These are phyloP conservation scores for Epichloe typhina DNA, from an alignment of 2,329 filamentous ascomycete genomes.

Conservation along the genomic window DNA sequence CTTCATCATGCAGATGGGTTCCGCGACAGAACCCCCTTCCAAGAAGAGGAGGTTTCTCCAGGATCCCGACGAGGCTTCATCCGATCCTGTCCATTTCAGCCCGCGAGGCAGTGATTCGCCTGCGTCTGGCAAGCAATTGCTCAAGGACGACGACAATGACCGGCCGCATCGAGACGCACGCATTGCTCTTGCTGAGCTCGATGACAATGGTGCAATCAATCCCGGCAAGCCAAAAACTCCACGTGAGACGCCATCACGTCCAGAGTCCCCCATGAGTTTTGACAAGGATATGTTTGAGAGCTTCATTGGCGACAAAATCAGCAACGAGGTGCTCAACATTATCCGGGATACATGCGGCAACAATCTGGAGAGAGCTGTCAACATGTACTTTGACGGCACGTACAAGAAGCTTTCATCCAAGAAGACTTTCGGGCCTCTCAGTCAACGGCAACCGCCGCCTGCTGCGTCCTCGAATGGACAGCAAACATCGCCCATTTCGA, in stretches of 20 bases:
- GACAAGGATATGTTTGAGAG: conserved; percentile 44
- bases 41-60: conserved; percentile 31
- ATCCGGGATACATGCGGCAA: conserved; percentile 42
- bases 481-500: background rate
- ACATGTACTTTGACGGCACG: conserved; percentile 59
- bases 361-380: conserved; percentile 49
- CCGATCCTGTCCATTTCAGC: conserved; percentile 13
- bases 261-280: conserved; percentile 29
- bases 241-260: conserved; percentile 6
- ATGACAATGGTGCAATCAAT: conserved; percentile 4
- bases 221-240: conserved; percentile 5
- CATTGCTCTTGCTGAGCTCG: conserved; percentile 6
- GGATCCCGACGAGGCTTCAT: conserved; percentile 18
- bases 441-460: background rate
- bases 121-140: conserved; percentile 13
- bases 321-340: conserved; percentile 30
- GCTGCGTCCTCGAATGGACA: background rate
- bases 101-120: conserved; percentile 10
- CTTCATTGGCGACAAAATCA: conserved; percentile 45
- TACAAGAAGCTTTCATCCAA: conserved; percentile 38
- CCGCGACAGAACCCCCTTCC: conserved; percentile 28
- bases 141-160: conserved; percentile 12
- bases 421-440: background rate
- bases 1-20: conserved; percentile 24
- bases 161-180: conserved; percentile 10